Evolutionary conservation across 2,329 filamentous ascomycete species (phyloP).

Genomic region (Aspergillus fischeri): DNA sequence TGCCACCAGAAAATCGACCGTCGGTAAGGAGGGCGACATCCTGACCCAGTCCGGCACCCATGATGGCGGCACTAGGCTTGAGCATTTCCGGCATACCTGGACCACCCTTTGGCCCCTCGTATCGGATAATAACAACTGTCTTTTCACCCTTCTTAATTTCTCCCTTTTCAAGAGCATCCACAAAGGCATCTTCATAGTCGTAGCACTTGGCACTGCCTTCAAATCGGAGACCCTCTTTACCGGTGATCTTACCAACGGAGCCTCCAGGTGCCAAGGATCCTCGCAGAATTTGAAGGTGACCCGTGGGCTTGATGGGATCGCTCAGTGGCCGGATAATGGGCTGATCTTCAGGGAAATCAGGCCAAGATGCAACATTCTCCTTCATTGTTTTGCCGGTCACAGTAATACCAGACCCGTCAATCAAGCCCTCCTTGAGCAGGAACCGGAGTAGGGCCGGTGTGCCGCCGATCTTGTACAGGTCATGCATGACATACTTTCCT

Average conservation of each 20-base stretch:
- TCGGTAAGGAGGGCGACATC: constrained; percentile 71
- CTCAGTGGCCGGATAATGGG: constrained; percentile 64
- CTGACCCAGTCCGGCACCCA: constrained; percentile 68
- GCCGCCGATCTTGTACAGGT: constrained; percentile 54
- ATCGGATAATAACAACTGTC: constrained; percentile 71
- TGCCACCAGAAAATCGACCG: constrained; percentile 61
- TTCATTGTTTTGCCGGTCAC: constrained; percentile 57
- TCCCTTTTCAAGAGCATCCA: constrained; percentile 61
- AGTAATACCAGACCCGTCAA: constrained; percentile 58
- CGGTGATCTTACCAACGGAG: constrained; percentile 71
- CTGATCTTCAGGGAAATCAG: constrained; percentile 64
- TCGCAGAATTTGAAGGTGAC: constrained; percentile 69
- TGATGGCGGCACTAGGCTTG: constrained; percentile 67
- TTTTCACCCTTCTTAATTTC: constrained; percentile 73
- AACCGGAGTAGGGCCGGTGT: constrained; percentile 57
- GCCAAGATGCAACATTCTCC: constrained; percentile 55
- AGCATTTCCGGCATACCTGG: constrained; percentile 74
- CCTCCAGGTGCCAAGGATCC: constrained; percentile 68
- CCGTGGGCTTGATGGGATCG: constrained; percentile 66
- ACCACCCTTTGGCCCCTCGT: constrained; percentile 68
- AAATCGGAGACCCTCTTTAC: constrained; percentile 67
- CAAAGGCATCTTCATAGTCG: constrained; percentile 66
- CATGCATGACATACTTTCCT: constrained; percentile 59
- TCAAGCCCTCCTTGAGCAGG: constrained; percentile 54
- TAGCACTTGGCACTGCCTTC: constrained; percentile 67